Evolutionary conservation across 441 rosid species (phyloP).

Genomic region (Monsonia emarginata): DNA sequence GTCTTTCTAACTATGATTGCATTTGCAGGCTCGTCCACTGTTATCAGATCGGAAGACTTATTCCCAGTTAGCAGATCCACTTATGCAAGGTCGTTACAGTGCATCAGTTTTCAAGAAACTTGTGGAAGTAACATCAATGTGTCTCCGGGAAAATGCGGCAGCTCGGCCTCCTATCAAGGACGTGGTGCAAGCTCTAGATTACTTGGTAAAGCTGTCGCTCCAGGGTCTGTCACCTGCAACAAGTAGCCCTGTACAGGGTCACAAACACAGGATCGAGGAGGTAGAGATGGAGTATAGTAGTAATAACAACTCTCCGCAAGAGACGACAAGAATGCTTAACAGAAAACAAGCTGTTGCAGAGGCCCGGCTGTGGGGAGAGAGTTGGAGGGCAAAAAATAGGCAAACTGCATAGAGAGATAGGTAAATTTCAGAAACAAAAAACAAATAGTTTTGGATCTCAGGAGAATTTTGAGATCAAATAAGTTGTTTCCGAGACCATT

Average conservation of each 20-base stretch:
- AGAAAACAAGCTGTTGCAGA: conserved; percentile 42
- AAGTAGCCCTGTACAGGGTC: background rate
- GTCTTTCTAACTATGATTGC: background rate
- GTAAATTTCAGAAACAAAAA: too few relatives aligned
- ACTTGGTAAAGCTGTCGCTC: conserved; percentile 18
- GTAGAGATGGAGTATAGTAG: background rate
- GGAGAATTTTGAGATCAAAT: too few relatives aligned
- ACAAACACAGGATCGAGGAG: background rate
- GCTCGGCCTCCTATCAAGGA: conserved; percentile 35
- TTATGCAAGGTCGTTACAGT: conserved; percentile 22
- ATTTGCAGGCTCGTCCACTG: conserved; percentile 27
- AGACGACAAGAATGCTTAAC: conserved; percentile 19
- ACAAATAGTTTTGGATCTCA: too few relatives aligned
- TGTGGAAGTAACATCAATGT: conserved; percentile 35
- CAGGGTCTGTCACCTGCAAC: conserved; percentile 8
- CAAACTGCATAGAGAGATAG: conserved; percentile 12
- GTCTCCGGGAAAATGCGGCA: conserved; percentile 29
- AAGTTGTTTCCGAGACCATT: too few relatives aligned
- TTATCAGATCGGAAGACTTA: conserved; percentile 17
- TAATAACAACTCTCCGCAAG: conserved; percentile 22
- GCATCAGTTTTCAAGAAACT: conserved; percentile 23
- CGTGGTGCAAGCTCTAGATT: conserved; percentile 29
- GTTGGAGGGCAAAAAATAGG: conserved; percentile 24
- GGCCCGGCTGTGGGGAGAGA: conserved; percentile 47
- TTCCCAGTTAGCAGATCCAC: conserved; percentile 33